Percentiles rank a stretch among this genome's conserved stretches.
These are phyloP conservation scores for Mortierella sp. DNA, from an alignment of 371 early-diverging fungal genomes.

Conservation along the genomic window DNA sequence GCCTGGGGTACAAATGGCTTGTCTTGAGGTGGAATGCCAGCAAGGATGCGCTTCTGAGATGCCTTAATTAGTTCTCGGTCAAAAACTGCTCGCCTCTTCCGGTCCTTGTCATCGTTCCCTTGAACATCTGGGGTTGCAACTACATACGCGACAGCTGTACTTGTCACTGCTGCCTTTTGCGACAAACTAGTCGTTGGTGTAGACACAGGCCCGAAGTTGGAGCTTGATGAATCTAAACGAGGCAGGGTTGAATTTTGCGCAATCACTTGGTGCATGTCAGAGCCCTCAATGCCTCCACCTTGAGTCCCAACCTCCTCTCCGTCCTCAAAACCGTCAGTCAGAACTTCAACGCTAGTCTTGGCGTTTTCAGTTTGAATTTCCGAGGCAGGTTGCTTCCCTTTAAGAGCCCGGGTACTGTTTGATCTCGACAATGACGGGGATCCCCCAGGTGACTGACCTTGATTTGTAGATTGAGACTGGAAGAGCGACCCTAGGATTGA, in stretches of 20 bases:
- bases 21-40: slow-evolving; percentile 23
- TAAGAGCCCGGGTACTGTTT: slow-evolving; percentile 4
- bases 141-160: slow-evolving; percentile 49
- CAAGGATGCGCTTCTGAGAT: slow-evolving; percentile 50
- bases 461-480: slow-evolving; percentile 14
- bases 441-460: background rate
- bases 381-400: slow-evolving; percentile 24
- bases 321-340: slow-evolving; percentile 1
- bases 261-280: background rate
- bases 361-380: background rate
- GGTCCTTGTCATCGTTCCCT: slow-evolving; percentile 11
- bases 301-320: background rate
- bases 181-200: slow-evolving; percentile 26
- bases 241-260: background rate
- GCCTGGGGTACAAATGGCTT: slow-evolving; percentile 28
- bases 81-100: slow-evolving; percentile 38
- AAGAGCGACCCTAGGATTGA: slow-evolving; percentile 38
- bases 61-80: slow-evolving; percentile 45
- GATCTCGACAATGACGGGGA: background rate
- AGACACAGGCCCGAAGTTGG: background rate
- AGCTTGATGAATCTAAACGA: background rate
- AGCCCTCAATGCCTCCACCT: background rate
- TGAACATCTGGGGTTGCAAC: slow-evolving; percentile 39
- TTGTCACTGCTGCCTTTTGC: slow-evolving; percentile 33
- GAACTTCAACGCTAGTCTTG: slow-evolving; percentile 15